Percentiles rank a stretch among this genome's conserved stretches.
These are phyloP conservation scores for Linnemannia elongata DNA, from an alignment of 192 early-diverging fungal species.

Conservation along the genomic window DNA sequence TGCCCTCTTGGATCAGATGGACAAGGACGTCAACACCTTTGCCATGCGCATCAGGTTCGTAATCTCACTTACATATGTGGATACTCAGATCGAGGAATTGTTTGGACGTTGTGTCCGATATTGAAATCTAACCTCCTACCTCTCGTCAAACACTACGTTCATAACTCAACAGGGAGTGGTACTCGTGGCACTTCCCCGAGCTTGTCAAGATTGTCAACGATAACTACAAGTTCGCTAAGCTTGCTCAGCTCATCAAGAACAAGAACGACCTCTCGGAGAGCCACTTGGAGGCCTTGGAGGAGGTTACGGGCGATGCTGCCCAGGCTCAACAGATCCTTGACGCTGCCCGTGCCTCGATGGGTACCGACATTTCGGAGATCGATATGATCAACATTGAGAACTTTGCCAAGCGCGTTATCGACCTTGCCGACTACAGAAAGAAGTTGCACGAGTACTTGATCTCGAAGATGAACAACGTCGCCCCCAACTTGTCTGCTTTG, in stretches of 20 bases:
- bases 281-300: constrained; percentile 81
- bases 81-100: not conserved
- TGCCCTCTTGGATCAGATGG: constrained; percentile 94
- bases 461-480: constrained; percentile 95
- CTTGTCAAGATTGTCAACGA: constrained; percentile 95
- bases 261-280: constrained; percentile 88
- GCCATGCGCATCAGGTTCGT: constrained; percentile 89
- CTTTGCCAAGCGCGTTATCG: constrained; percentile 93
- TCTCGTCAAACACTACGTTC: too few relatives aligned
- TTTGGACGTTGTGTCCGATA: not conserved
- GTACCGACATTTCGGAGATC: constrained; percentile 95
- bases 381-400: constrained; percentile 96
- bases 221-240: constrained; percentile 91
- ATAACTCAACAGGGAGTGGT: constrained; percentile 87
- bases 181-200: constrained; percentile 99
- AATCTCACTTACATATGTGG: not conserved
- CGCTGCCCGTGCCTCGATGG: constrained; percentile 98
- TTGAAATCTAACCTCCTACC: too few relatives aligned
- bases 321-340: constrained; percentile 91
- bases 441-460: constrained; percentile 91
- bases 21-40: constrained; percentile 99
- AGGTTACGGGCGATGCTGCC: constrained; percentile 83
- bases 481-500: constrained; percentile 95
- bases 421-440: constrained; percentile 95
- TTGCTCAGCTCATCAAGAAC: constrained; percentile 92